A percentile compares a stretch with the other conserved stretches of the same genome.
Conservation (phyloP, 306 rosid genomes). For the Carpinus fangiana region DNA sequence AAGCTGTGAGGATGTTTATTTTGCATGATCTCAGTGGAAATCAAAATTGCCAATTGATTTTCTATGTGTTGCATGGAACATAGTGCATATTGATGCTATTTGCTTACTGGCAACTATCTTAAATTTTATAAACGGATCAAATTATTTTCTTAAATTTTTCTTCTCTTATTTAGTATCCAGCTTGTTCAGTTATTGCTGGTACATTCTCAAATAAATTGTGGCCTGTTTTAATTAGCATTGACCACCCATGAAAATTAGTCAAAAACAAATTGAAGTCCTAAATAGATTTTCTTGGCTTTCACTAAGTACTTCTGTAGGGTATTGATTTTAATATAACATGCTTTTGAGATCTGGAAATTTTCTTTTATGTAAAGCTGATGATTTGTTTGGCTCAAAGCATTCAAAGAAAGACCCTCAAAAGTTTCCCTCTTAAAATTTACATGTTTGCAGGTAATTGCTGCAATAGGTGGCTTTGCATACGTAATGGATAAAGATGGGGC, state of each 20-base stretch:
- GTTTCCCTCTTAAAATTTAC: conserved; percentile 2
- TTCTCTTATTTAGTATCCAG: neutral
- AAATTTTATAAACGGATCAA: neutral
- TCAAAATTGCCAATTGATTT: neutral
- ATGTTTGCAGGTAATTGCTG: conserved; percentile 70
- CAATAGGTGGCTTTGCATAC: conserved; percentile 88
- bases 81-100: neutral
- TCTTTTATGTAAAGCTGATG: neutral
- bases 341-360: neutral
- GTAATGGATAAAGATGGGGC: conserved; percentile 93
- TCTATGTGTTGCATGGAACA: neutral
- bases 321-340: neutral
- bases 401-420: neutral
- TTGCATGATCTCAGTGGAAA: neutral
- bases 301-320: neutral
- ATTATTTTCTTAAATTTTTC: neutral
- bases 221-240: neutral
- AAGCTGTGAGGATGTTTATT: neutral
- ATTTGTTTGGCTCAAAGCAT: neutral
- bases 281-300: neutral
- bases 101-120: neutral
- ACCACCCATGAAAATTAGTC: neutral
- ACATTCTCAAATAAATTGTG: neutral
- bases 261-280: neutral
- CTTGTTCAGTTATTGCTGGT: neutral